A percentile compares a stretch with the other conserved stretches of the same genome.
These are phyloP conservation scores for Dysphania ambrosioides DNA, from an alignment of 148 eudicot species.

Conservation along the genomic window DNA sequence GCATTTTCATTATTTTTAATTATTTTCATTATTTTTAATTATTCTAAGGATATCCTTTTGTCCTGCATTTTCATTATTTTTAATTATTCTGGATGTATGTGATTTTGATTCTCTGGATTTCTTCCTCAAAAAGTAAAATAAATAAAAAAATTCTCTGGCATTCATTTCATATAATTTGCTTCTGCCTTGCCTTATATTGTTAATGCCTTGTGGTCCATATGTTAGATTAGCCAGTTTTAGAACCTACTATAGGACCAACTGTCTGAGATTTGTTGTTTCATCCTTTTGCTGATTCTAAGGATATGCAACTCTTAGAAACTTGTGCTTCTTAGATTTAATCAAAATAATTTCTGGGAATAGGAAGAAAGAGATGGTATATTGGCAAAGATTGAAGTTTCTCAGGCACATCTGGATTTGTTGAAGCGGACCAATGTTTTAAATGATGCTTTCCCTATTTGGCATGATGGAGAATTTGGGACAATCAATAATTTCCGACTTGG, in stretches of 20 bases:
- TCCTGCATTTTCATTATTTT: slow-evolving; percentile 6
- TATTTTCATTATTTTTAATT: too few species aligned
- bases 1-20: too few species aligned
- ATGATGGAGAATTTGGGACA: slow-evolving; percentile 96
- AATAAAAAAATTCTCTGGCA: slow-evolving; percentile 4
- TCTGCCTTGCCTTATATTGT: background rate
- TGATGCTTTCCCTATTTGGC: slow-evolving; percentile 90
- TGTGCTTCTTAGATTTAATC: slow-evolving; percentile 9
- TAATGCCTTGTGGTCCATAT: slow-evolving; percentile 4
- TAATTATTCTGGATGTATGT: background rate
- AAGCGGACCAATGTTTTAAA: slow-evolving; percentile 89
- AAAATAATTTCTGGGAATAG: slow-evolving; percentile 36
- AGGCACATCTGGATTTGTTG: slow-evolving; percentile 87
- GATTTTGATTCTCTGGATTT: too few species aligned
- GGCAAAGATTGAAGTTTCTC: slow-evolving; percentile 96
- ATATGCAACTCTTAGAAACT: background rate
- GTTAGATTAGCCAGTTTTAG: slow-evolving; percentile 9
- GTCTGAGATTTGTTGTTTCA: background rate
- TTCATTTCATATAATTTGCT: background rate
- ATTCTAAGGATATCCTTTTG: too few species aligned
- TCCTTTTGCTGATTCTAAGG: background rate
- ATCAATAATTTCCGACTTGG: slow-evolving; percentile 96
- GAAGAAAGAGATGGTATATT: slow-evolving; percentile 93
- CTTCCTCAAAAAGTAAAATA: too few species aligned
- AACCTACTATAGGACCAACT: background rate